A percentile compares a stretch with the other conserved stretches of the same genome.
Conservation (phyloP, 1,284 basidiomycete species). For the Termitomyces sp. region DNA sequence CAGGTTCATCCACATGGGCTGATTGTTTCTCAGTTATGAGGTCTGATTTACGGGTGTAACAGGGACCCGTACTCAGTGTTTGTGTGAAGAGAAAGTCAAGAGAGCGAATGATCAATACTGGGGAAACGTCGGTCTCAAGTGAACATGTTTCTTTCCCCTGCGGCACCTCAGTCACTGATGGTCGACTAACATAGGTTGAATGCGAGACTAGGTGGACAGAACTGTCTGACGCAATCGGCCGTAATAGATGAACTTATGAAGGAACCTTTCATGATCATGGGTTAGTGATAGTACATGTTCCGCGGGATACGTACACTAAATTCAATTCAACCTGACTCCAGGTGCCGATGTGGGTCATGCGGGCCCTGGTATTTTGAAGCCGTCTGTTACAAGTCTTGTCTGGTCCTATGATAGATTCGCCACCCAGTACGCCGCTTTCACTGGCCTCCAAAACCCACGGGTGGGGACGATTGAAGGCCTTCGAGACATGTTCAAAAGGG, state of each 20-base stretch:
- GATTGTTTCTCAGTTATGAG: not conserved
- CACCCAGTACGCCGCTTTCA: constrained; percentile 8
- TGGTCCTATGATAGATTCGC: constrained; percentile 12
- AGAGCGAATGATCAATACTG: constrained; percentile 14
- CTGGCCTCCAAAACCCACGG: constrained; percentile 8
- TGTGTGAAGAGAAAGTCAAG: constrained; percentile 13
- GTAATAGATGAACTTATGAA: constrained; percentile 3
- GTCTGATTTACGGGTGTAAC: not conserved
- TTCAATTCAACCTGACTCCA: not conserved
- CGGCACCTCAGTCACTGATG: not conserved
- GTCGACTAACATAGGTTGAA: constrained; percentile 7
- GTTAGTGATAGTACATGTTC: not conserved
- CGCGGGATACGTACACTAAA: not conserved
- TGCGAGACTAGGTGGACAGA: constrained; percentile 12
- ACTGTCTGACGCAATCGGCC: constrained; percentile 9
- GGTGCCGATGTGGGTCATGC: constrained; percentile 13
- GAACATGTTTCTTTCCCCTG: not conserved
- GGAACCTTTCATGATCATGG: constrained; percentile 12
- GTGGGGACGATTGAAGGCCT: constrained; percentile 12
- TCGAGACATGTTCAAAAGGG: constrained; percentile 8
- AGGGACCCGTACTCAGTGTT: constrained; percentile 11
- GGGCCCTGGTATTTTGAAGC: constrained; percentile 8
- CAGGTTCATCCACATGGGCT: constrained; percentile 1
- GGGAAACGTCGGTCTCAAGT: constrained; percentile 15
- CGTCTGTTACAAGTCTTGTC: constrained; percentile 13